Base-by-base conservation (phyloP, 768 basidiomycete species). In the Amyloporia xantha region DNA sequence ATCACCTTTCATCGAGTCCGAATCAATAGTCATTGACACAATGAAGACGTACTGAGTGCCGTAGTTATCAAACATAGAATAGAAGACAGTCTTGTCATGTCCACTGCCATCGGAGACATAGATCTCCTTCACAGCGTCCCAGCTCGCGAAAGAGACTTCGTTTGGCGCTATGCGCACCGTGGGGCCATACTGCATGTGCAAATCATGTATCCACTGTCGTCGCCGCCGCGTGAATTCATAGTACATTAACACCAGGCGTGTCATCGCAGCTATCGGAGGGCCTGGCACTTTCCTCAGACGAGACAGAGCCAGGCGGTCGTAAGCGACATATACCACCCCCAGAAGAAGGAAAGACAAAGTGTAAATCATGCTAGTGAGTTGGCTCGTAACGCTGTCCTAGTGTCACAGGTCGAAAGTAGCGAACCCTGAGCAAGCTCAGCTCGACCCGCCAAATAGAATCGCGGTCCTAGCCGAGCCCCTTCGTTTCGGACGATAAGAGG, bases 91-190 rank as follows among this genome's bases (percentile, higher is more conserved):
- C 21, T 56, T 56, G 26, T 59, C 58, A 38, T 50, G 54, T n/a
- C 58, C 58, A 28, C 58, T 55, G 26, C 58, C 58, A 2, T 52
- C 55, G n/a, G 53, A 54, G 28, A 51, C 44, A 41, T 59, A 59
- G 30, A 59, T 59, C 41, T 59, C 54, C 43, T 59, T 59, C 41
- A 35, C 53, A 1, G 58, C 58, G 15, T 56, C 58, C 23, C 53
- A 51, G 7, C 33, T 56, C 15, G 58, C 58, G 21, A 56, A 59
- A 1, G 58, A 56, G 11, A 59, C 51, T 41, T 59, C 58, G 27
- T 59, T 25, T 2, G 58, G 58, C 1, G 55, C 55, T 5, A 59
- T 28, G 9, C 58, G 58, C 4, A 59, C 58, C 0, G 53, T 38
- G 1, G 58, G 55, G 1, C 58, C 58, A 37, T 59, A 59, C 12